phyloP scores from a whole-genome alignment of 2,329 filamentous ascomycete genomes.

The Colletotrichum sp. region DNA sequence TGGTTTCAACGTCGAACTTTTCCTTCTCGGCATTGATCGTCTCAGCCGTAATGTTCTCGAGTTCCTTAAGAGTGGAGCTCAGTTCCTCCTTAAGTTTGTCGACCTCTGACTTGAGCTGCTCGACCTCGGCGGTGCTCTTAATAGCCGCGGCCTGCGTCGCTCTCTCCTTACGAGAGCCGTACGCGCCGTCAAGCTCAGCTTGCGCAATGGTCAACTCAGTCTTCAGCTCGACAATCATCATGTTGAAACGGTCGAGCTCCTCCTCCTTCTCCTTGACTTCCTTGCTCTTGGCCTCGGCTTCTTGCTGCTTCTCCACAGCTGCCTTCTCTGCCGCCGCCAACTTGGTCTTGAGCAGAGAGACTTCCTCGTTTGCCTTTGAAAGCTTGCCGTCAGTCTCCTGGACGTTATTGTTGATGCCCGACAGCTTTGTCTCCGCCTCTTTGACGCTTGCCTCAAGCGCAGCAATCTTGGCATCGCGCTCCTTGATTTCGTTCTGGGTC shows the following conservation, averaged over 20 bases:
- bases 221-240: slow-evolving; percentile 62
- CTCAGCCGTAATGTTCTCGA: slow-evolving; percentile 59
- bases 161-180: slow-evolving; percentile 63
- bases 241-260: slow-evolving; percentile 55
- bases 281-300: slow-evolving; percentile 40
- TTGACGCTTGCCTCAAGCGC: slow-evolving; percentile 45
- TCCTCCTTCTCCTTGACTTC: slow-evolving; percentile 53
- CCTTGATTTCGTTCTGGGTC: slow-evolving; percentile 38
- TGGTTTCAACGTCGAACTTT: slow-evolving; percentile 49
- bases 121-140: slow-evolving; percentile 51
- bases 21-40: slow-evolving; percentile 56
- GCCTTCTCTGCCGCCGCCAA: slow-evolving; percentile 33
- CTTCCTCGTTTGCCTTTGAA: slow-evolving; percentile 44
- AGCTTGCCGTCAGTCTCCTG: slow-evolving; percentile 34
- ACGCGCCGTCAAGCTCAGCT: slow-evolving; percentile 67
- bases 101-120: slow-evolving; percentile 52
- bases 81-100: slow-evolving; percentile 57
- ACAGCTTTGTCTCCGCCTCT: slow-evolving; percentile 38
- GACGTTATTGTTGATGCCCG: slow-evolving; percentile 33
- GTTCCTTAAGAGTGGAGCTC: slow-evolving; percentile 53
- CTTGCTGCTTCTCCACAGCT: slow-evolving; percentile 43
- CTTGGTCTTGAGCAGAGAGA: slow-evolving; percentile 41
- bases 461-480: slow-evolving; percentile 43
- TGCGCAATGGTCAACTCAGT: slow-evolving; percentile 66
- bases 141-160: slow-evolving; percentile 61